Evolutionary conservation across 2,329 filamentous ascomycete genomes (phyloP).

Genomic region (Cytospora mali): DNA sequence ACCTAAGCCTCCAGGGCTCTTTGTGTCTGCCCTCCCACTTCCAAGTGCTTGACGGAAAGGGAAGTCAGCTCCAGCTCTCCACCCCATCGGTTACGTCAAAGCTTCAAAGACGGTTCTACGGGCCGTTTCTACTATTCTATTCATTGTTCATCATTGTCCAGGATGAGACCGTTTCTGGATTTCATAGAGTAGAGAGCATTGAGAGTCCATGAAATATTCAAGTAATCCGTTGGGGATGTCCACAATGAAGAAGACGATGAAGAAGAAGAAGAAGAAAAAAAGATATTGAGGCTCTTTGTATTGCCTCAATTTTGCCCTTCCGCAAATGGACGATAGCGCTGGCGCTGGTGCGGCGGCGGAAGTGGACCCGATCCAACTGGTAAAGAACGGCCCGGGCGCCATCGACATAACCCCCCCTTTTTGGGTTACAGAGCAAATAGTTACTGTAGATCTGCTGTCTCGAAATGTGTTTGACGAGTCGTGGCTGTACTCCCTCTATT

Average conservation of each 20-base stretch:
- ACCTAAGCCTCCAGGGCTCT: not conserved
- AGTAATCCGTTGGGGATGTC: not conserved
- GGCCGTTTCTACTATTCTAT: not conserved
- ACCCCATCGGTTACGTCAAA: not conserved
- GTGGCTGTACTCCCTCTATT: slow-evolving; percentile 10
- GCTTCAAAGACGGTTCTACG: not conserved
- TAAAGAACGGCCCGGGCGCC: slow-evolving; percentile 20
- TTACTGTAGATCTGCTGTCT: not conserved
- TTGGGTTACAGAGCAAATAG: slow-evolving; percentile 11
- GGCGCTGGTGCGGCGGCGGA: not conserved
- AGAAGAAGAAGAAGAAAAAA: too few relatives aligned
- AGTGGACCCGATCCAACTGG: slow-evolving; percentile 16
- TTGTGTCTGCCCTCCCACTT: not conserved
- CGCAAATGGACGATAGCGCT: slow-evolving; percentile 19
- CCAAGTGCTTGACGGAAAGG: not conserved
- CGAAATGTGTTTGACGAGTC: slow-evolving; percentile 14
- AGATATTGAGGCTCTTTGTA: not conserved
- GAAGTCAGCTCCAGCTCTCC: slow-evolving; percentile 2
- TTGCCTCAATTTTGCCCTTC: slow-evolving; percentile 9
- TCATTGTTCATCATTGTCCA: not conserved
- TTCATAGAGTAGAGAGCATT: not conserved
- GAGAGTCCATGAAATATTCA: not conserved
- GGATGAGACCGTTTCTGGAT: not conserved
- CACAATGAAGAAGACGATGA: too few relatives aligned
- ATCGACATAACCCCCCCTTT: slow-evolving; percentile 9